Conservation (phyloP, 768 basidiomycete genomes). For the Gloeophyllum trabeum region DNA sequence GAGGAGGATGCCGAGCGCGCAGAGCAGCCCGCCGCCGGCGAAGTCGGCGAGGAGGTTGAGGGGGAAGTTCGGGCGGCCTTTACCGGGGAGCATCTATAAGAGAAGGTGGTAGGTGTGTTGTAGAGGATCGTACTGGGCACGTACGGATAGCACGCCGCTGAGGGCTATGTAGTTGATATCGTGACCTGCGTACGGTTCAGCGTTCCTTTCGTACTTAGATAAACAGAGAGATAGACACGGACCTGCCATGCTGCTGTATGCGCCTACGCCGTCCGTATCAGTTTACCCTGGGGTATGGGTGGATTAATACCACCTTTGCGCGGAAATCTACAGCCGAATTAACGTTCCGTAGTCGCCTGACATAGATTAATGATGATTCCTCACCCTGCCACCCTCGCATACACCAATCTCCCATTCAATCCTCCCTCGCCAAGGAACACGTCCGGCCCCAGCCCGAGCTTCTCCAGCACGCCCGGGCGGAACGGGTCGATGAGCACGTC, state of each 20-base stretch:
- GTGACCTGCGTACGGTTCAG: constrained; percentile 64
- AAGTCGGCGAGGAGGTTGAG: constrained; percentile 75
- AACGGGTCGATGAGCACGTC: constrained; percentile 81
- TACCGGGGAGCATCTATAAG: constrained; percentile 55
- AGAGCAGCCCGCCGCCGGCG: constrained; percentile 69
- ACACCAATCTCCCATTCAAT: constrained; percentile 53
- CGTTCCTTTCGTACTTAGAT: neutral
- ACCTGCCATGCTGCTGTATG: constrained; percentile 72
- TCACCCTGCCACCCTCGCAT: constrained; percentile 69
- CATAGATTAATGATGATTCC: constrained; percentile 11
- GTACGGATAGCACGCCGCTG: constrained; percentile 61
- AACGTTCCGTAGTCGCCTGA: neutral
- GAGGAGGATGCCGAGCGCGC: constrained; percentile 61
- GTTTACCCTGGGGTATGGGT: neutral
- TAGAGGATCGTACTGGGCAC: constrained; percentile 8
- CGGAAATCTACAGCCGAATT: constrained; percentile 38
- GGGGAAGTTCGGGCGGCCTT: constrained; percentile 58
- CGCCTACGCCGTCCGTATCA: constrained; percentile 28
- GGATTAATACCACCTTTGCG: constrained; percentile 32
- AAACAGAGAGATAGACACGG: constrained; percentile 6
- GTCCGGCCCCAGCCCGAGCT: constrained; percentile 65
- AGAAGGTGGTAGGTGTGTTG: neutral
- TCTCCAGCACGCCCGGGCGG: constrained; percentile 74
- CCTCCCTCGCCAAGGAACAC: constrained; percentile 53
- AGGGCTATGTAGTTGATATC: constrained; percentile 80